Conservation (phyloP, 208 protist genomes). For the Leishmania braziliensis region DNA sequence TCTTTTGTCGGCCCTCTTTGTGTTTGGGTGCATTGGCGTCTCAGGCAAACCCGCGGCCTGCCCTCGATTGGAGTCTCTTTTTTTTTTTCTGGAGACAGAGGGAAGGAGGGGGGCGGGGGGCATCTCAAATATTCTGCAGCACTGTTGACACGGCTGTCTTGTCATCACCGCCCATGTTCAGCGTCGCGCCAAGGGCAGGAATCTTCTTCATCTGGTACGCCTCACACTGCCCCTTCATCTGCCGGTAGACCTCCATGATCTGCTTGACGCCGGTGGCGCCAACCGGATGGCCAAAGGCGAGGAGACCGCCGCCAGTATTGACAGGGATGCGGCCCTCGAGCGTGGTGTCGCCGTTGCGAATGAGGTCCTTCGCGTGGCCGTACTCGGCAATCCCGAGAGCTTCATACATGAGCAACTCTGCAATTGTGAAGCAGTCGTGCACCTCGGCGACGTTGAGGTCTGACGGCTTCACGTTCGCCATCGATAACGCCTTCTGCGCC, state of each 20-base stretch:
- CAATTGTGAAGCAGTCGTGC: conserved; percentile 94
- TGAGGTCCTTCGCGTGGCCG: conserved; percentile 80
- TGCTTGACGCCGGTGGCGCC: conserved; percentile 93
- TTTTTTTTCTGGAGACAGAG: not conserved
- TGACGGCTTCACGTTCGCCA: conserved; percentile 57
- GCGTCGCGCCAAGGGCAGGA: conserved; percentile 76
- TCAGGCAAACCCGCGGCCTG: not conserved
- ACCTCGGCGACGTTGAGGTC: conserved; percentile 87
- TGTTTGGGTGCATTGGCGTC: no score
- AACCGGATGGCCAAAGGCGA: conserved; percentile 92
- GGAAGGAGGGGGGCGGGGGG: not conserved
- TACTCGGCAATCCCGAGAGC: conserved; percentile 89
- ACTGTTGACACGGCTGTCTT: conserved; percentile 50
- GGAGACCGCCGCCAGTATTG: conserved; percentile 91
- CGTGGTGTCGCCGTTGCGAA: conserved; percentile 72
- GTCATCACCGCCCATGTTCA: conserved; percentile 95
- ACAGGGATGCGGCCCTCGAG: conserved; percentile 86
- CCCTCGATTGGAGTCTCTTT: not conserved
- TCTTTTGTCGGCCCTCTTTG: not conserved
- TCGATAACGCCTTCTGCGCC: conserved; percentile 70
- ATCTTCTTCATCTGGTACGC: conserved; percentile 89
- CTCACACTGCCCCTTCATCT: conserved; percentile 92
- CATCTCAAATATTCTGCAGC: conserved; percentile 65
- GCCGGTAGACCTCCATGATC: conserved; percentile 91
- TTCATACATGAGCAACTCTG: conserved; percentile 94